Evolutionary conservation across 371 early-diverging fungal species (phyloP).

Genomic region (Amoeboaphelidium protococcarum): DNA sequence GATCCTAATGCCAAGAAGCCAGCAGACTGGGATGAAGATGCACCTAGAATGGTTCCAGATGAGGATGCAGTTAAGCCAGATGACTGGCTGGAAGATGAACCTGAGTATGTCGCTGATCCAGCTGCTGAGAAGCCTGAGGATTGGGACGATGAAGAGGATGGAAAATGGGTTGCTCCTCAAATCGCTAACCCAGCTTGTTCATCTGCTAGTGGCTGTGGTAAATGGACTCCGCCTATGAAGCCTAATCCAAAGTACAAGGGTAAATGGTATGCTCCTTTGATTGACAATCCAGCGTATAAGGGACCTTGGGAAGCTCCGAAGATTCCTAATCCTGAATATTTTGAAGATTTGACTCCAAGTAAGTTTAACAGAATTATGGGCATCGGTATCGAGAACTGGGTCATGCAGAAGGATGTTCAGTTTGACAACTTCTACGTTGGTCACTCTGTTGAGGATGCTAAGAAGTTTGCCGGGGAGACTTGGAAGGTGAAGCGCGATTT

Average conservation of each 20-base stretch:
- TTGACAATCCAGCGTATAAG: constrained; percentile 83
- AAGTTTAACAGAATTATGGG: constrained; percentile 49
- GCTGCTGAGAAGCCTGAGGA: constrained; percentile 66
- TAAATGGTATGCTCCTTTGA: constrained; percentile 43
- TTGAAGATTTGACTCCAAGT: constrained; percentile 43
- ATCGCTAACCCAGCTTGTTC: constrained; percentile 52
- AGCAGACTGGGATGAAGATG: constrained; percentile 52
- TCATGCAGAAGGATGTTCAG: constrained; percentile 66
- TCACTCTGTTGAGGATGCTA: constrained; percentile 28
- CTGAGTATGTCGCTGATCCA: constrained; percentile 38
- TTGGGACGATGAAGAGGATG: constrained; percentile 63
- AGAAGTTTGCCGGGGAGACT: constrained; percentile 32
- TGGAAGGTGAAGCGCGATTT: constrained; percentile 24
- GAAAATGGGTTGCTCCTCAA: constrained; percentile 36
- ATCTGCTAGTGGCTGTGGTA: constrained; percentile 57
- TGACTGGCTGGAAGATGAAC: constrained; percentile 36
- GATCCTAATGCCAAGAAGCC: constrained; percentile 70
- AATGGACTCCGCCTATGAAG: constrained; percentile 65
- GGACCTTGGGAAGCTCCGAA: constrained; percentile 71
- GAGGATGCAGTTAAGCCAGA: constrained; percentile 20
- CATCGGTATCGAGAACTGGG: constrained; percentile 87
- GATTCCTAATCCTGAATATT: constrained; percentile 74
- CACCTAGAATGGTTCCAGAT: constrained; percentile 34
- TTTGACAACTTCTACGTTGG: constrained; percentile 76
- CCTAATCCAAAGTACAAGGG: constrained; percentile 71